These are phyloP conservation scores for Coemansia sp. DNA, from an alignment of 192 early-diverging fungal genomes.

Conservation along the genomic window DNA sequence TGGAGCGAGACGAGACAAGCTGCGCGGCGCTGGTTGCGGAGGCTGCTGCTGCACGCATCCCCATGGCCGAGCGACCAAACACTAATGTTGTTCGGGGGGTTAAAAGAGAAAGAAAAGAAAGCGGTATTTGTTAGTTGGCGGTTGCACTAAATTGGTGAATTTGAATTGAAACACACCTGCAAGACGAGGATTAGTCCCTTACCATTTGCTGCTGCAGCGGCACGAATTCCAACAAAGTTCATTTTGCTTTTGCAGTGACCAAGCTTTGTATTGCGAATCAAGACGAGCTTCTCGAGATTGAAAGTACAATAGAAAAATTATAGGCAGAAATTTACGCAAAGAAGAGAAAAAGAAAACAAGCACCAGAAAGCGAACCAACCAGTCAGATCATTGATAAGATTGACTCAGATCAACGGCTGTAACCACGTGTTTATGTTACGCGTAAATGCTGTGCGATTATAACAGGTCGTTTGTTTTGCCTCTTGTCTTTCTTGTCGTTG, in stretches of 20 bases:
- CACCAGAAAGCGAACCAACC: not conserved
- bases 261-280: not conserved
- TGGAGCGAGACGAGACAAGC: conserved; percentile 16
- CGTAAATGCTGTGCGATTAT: too few species aligned
- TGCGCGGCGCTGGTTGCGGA: conserved; percentile 1
- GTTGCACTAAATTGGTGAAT: not conserved
- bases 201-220: conserved; percentile 21
- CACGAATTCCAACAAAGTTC: conserved; percentile 35
- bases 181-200: not conserved
- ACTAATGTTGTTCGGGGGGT: conserved; percentile 5
- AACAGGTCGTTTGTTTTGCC: too few species aligned
- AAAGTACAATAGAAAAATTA: too few species aligned
- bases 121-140: not conserved
- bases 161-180: not conserved
- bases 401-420: too few species aligned
- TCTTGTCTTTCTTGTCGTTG: not conserved
- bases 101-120: not conserved
- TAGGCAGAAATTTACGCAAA: too few species aligned
- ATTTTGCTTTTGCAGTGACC: conserved; percentile 10
- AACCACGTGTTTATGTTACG: not conserved
- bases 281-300: not conserved
- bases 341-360: not conserved
- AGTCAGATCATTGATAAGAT: too few species aligned
- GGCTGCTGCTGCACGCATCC: not conserved
- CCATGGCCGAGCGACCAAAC: conserved; percentile 18